Percentiles rank a stretch among this genome's conserved stretches.
Evolutionary conservation across 179 eudicot species (phyloP).

Genomic region (Patellifolia procumbens): DNA sequence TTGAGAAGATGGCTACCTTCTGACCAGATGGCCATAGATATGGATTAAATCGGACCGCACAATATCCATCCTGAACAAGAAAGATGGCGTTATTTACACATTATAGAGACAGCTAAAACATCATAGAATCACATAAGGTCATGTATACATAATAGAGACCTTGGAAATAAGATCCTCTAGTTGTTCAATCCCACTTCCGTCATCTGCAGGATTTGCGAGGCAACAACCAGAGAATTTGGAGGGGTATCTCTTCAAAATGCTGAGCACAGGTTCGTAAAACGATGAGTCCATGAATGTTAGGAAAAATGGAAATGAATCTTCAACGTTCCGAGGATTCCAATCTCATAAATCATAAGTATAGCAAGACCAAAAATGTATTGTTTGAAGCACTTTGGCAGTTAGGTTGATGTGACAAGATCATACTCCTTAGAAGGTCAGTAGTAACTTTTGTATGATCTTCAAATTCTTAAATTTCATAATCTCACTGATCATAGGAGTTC

Average conservation of each 20-base stretch:
- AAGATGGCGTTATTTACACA: slow-evolving; percentile 4
- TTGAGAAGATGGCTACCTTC: slow-evolving; percentile 41
- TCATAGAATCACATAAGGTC: background rate
- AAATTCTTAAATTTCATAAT: background rate
- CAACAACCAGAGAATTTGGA: slow-evolving; percentile 87
- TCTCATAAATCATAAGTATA: background rate
- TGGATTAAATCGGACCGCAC: slow-evolving; percentile 97
- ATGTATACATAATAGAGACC: slow-evolving; percentile 32
- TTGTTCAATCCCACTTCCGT: slow-evolving; percentile 70
- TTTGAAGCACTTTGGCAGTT: background rate
- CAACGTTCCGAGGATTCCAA: background rate
- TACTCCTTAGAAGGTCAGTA: background rate
- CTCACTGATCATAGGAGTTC: background rate
- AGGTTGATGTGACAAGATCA: background rate
- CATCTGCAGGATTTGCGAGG: slow-evolving; percentile 91
- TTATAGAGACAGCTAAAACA: background rate
- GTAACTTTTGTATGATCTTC: background rate
- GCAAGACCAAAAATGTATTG: background rate
- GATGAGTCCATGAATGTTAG: background rate
- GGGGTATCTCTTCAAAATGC: slow-evolving; percentile 72
- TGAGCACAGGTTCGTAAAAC: slow-evolving; percentile 22
- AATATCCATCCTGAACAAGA: slow-evolving; percentile 75
- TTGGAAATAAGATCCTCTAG: slow-evolving; percentile 71
- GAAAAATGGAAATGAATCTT: background rate
- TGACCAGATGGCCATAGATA: slow-evolving; percentile 89